These are phyloP conservation scores for Pichia membranifaciens DNA, from an alignment of 805 yeast genomes.

Conservation along the genomic window DNA sequence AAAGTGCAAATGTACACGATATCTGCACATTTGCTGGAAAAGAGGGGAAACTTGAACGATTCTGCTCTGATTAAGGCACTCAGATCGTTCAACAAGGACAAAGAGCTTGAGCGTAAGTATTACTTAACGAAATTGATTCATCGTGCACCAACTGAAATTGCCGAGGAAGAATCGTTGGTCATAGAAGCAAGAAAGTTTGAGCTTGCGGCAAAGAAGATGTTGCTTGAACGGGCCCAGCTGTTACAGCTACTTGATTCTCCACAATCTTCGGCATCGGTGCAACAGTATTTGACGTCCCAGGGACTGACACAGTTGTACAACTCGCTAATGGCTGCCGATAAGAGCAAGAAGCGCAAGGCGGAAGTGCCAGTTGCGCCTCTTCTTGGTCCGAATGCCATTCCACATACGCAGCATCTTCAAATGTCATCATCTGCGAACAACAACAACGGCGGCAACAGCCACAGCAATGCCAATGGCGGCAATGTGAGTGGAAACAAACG, in stretches of 20 bases:
- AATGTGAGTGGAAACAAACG: slow-evolving; percentile 10
- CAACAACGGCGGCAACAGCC: slow-evolving; percentile 8
- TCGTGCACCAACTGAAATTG: slow-evolving; percentile 92
- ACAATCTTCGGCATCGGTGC: slow-evolving; percentile 65
- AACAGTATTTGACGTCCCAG: slow-evolving; percentile 75
- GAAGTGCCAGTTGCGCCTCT: slow-evolving; percentile 54
- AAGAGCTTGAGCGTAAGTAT: slow-evolving; percentile 73
- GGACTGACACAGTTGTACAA: slow-evolving; percentile 85
- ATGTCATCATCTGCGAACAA: slow-evolving; percentile 17
- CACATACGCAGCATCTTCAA: slow-evolving; percentile 32
- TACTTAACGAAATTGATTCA: slow-evolving; percentile 71
- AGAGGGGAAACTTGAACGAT: slow-evolving; percentile 34
- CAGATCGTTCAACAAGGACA: slow-evolving; percentile 56
- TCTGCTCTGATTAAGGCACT: slow-evolving; percentile 52
- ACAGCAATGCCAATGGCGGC: slow-evolving; percentile 14
- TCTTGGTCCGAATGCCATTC: slow-evolving; percentile 51
- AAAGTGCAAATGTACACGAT: slow-evolving; percentile 76
- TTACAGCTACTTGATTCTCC: slow-evolving; percentile 83
- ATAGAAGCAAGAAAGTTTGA: slow-evolving; percentile 92
- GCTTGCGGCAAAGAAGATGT: slow-evolving; percentile 82
- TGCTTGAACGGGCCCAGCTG: slow-evolving; percentile 73
- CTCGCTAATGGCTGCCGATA: slow-evolving; percentile 64
- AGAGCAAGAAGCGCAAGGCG: slow-evolving; percentile 49
- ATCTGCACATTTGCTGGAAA: slow-evolving; percentile 47
- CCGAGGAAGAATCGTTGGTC: slow-evolving; percentile 92